phyloP scores from a whole-genome alignment of 805 yeast genomes.

The Candida montana region DNA sequence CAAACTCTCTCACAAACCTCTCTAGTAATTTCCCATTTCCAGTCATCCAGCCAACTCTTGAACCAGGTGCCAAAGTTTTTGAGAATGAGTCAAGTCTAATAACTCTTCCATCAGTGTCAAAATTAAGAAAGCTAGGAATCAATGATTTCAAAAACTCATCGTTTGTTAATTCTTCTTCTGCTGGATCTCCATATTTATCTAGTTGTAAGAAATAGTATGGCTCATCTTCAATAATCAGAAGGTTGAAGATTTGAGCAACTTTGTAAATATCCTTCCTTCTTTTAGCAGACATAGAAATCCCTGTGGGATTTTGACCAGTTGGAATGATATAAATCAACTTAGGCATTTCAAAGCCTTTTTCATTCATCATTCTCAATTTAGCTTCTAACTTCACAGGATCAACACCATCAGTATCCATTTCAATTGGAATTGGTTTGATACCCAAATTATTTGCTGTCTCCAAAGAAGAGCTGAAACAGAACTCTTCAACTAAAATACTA shows the following conservation, averaged over 20 bases:
- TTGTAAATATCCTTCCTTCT: slow-evolving; percentile 75
- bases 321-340: slow-evolving; percentile 83
- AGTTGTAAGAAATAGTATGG: slow-evolving; percentile 96
- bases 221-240: slow-evolving; percentile 88
- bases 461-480: slow-evolving; percentile 78
- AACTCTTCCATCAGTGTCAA: slow-evolving; percentile 77
- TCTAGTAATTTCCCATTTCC: slow-evolving; percentile 54
- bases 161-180: slow-evolving; percentile 28
- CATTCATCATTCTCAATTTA: slow-evolving; percentile 40
- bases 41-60: slow-evolving; percentile 66
- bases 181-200: slow-evolving; percentile 57
- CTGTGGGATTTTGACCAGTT: slow-evolving; percentile 98
- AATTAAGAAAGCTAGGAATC: slow-evolving; percentile 57
- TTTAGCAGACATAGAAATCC: slow-evolving; percentile 69
- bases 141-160: slow-evolving; percentile 43
- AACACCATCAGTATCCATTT: slow-evolving; percentile 74
- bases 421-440: slow-evolving; percentile 60
- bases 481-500: slow-evolving; percentile 72
- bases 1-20: slow-evolving; percentile 53
- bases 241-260: slow-evolving; percentile 78
- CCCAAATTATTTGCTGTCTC: slow-evolving; percentile 77
- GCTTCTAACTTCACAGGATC: slow-evolving; percentile 62
- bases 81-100: slow-evolving; percentile 73
- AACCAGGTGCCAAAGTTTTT: slow-evolving; percentile 73
- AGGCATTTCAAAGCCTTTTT: slow-evolving; percentile 78